phyloP scores from a whole-genome alignment of 345 rosid genomes.

The Hibiscus syriacus region DNA sequence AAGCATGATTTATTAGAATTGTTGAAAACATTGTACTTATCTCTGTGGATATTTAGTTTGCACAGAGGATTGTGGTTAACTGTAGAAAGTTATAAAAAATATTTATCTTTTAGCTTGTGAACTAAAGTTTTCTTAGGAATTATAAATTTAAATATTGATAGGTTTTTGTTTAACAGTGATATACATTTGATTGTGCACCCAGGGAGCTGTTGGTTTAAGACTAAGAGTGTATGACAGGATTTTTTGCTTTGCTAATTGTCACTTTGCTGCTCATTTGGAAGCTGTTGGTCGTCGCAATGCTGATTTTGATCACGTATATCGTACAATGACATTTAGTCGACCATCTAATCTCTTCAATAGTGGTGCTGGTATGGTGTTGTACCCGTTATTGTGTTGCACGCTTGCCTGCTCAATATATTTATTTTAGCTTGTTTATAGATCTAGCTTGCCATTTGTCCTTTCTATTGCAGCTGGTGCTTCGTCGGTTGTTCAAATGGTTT shows the following conservation, averaged over 20 bases:
- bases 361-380: constrained; percentile 62
- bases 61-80: not conserved
- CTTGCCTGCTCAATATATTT: constrained; percentile 54
- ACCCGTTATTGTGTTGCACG: constrained; percentile 53
- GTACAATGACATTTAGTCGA: constrained; percentile 53
- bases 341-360: constrained; percentile 38
- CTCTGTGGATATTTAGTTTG: not conserved
- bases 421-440: constrained; percentile 65
- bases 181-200: constrained; percentile 13
- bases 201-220: constrained; percentile 88
- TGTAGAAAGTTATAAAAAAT: not conserved
- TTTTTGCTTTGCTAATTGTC: constrained; percentile 80
- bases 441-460: constrained; percentile 66
- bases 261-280: constrained; percentile 79
- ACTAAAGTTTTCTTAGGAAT: not conserved
- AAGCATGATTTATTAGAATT: not conserved
- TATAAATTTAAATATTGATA: not conserved
- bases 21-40: not conserved
- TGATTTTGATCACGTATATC: constrained; percentile 74
- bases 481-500: constrained; percentile 46
- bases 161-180: not conserved
- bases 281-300: constrained; percentile 73
- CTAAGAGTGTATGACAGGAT: constrained; percentile 64
- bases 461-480: constrained; percentile 78
- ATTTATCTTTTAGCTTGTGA: not conserved